These are phyloP conservation scores for Aechmea fasciata DNA, from an alignment of 176 grass and related monocot genomes.

Conservation along the genomic window DNA sequence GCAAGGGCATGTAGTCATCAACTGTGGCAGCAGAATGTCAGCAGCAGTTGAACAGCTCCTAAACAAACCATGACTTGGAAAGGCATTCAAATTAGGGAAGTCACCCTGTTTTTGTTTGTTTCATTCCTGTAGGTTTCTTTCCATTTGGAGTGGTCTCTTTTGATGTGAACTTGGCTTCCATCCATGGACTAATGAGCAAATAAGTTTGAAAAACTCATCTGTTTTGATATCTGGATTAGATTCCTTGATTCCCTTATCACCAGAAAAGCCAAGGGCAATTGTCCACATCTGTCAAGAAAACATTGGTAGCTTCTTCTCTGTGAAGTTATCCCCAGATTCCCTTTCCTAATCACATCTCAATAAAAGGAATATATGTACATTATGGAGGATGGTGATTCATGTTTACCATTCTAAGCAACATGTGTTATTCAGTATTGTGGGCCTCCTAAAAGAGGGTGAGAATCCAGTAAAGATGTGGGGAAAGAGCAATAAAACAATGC, in stretches of 20 bases:
- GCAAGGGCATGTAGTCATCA: neutral
- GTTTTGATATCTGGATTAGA: constrained; percentile 75
- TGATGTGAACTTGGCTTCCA: constrained; percentile 16
- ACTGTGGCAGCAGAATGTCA: neutral
- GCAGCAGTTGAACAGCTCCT: neutral
- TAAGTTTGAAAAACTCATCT: constrained; percentile 11
- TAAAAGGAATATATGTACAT: neutral
- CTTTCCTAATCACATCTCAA: neutral
- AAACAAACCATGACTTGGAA: neutral
- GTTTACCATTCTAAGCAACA: constrained; percentile 17
- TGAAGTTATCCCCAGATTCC: neutral
- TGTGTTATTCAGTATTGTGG: constrained; percentile 34
- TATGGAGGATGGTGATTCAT: neutral
- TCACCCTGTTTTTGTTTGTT: neutral
- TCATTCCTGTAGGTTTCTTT: neutral
- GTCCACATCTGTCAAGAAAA: constrained; percentile 34
- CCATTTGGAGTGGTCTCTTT: constrained; percentile 21
- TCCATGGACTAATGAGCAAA: constrained; percentile 23
- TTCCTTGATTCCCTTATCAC: constrained; percentile 78
- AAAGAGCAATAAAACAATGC: constrained; percentile 29
- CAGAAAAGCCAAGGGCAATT: constrained; percentile 64
- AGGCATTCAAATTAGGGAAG: neutral
- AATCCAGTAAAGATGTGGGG: constrained; percentile 51
- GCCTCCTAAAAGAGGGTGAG: constrained; percentile 25
- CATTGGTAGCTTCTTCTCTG: constrained; percentile 3